Percentiles rank a stretch among this genome's conserved stretches.
These are phyloP conservation scores for Hypomyces rosellus DNA, from an alignment of 2,329 filamentous ascomycete species.

Conservation along the genomic window DNA sequence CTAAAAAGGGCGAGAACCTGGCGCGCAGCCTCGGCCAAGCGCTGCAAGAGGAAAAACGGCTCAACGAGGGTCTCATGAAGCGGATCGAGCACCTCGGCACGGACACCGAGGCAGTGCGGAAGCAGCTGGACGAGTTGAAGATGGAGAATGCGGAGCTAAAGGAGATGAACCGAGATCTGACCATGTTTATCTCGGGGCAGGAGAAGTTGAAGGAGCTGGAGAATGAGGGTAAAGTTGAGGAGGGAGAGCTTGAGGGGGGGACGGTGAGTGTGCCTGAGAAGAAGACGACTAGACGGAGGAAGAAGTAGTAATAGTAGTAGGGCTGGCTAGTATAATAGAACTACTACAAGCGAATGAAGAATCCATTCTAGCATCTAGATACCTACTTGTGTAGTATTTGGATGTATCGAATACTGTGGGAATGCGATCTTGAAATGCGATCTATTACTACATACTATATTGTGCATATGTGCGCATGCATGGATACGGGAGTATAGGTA, in stretches of 20 bases:
- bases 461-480: too few species aligned
- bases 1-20: slow-evolving; percentile 66
- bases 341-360: neutral
- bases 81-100: slow-evolving; percentile 69
- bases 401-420: too few species aligned
- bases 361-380: too few species aligned
- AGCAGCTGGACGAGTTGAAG: slow-evolving; percentile 51
- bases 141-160: slow-evolving; percentile 65
- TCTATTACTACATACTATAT: too few species aligned
- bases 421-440: too few species aligned
- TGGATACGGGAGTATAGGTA: too few species aligned
- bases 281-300: slow-evolving; percentile 27
- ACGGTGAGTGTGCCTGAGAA: slow-evolving; percentile 60
- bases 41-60: slow-evolving; percentile 78
- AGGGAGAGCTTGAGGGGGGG: slow-evolving; percentile 70
- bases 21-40: slow-evolving; percentile 69
- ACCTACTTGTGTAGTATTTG: too few species aligned
- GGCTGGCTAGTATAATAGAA: slow-evolving; percentile 28
- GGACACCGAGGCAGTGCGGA: slow-evolving; percentile 52
- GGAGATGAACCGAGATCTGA: slow-evolving; percentile 81
- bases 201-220: slow-evolving; percentile 71
- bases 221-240: slow-evolving; percentile 50
- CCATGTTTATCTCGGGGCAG: slow-evolving; percentile 79
- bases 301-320: slow-evolving; percentile 36
- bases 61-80: slow-evolving; percentile 74